Evolutionary conservation across 2,329 filamentous ascomycete species (phyloP).

Genomic region (Colletotrichum sp.): DNA sequence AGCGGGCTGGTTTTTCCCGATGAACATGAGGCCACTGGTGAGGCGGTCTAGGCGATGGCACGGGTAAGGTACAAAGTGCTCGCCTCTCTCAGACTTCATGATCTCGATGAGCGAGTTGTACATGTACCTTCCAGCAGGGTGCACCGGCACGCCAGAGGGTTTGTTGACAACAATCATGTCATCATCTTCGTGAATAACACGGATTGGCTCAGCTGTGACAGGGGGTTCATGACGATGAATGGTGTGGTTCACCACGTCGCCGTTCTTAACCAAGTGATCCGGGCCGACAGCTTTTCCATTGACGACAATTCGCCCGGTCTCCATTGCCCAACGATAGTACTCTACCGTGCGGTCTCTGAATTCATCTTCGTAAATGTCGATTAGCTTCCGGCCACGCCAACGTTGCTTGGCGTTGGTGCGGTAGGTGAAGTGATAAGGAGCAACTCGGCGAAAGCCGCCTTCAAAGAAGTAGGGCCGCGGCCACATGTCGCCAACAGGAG

Average conservation of each 20-base stretch:
- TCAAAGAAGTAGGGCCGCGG: constrained; percentile 81
- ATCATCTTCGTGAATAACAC: constrained; percentile 87
- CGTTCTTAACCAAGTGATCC: constrained; percentile 80
- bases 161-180: constrained; percentile 98
- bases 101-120: constrained; percentile 96
- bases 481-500: constrained; percentile 44
- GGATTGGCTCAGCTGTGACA: constrained; percentile 80
- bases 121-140: constrained; percentile 93
- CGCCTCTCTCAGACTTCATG: constrained; percentile 75
- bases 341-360: constrained; percentile 86
- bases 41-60: constrained; percentile 94
- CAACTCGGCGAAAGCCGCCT: constrained; percentile 80
- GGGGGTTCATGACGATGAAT: constrained; percentile 96
- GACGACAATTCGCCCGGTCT: constrained; percentile 77
- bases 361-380: constrained; percentile 90
- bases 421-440: constrained; percentile 91
- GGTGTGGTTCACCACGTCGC: constrained; percentile 90
- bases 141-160: constrained; percentile 91
- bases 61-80: constrained; percentile 63
- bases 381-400: constrained; percentile 81
- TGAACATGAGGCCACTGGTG: constrained; percentile 97
- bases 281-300: constrained; percentile 76
- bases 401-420: constrained; percentile 94
- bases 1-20: constrained; percentile 83
- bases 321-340: constrained; percentile 89